These are phyloP conservation scores for Parietaria judaica DNA, from an alignment of 306 rosid species.

Conservation along the genomic window DNA sequence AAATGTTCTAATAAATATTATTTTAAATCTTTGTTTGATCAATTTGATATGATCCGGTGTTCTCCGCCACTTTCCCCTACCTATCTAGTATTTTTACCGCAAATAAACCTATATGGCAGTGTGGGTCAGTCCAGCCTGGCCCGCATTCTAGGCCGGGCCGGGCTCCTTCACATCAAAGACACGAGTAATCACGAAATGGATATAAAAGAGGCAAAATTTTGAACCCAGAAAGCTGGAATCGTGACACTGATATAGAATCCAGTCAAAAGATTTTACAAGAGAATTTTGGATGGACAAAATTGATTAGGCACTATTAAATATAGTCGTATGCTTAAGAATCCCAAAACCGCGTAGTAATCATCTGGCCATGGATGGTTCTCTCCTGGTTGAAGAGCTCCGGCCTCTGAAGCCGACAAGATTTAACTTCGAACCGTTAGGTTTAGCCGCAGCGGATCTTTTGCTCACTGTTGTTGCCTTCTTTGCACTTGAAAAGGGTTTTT, in stretches of 20 bases:
- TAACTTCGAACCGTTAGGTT: constrained; percentile 52
- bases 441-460: constrained; percentile 30
- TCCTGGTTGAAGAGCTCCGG: constrained; percentile 39
- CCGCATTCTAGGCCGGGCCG: too few relatives aligned
- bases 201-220: not conserved
- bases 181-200: not conserved
- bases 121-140: too few relatives aligned
- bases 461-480: constrained; percentile 30
- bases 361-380: constrained; percentile 31
- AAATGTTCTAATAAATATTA: too few relatives aligned
- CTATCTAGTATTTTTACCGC: too few relatives aligned
- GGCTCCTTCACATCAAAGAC: too few relatives aligned
- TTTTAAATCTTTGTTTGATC: too few relatives aligned
- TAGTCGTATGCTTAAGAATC: not conserved
- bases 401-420: constrained; percentile 88
- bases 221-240: not conserved
- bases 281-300: constrained; percentile 2
- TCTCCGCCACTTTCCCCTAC: too few relatives aligned
- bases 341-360: constrained; percentile 12
- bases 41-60: too few relatives aligned
- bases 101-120: too few relatives aligned
- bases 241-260: not conserved
- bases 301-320: not conserved
- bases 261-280: not conserved
- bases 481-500: constrained; percentile 26